Evolutionary conservation across 768 basidiomycete species (phyloP).

Genomic region (Symmetrospora coprosmae): DNA sequence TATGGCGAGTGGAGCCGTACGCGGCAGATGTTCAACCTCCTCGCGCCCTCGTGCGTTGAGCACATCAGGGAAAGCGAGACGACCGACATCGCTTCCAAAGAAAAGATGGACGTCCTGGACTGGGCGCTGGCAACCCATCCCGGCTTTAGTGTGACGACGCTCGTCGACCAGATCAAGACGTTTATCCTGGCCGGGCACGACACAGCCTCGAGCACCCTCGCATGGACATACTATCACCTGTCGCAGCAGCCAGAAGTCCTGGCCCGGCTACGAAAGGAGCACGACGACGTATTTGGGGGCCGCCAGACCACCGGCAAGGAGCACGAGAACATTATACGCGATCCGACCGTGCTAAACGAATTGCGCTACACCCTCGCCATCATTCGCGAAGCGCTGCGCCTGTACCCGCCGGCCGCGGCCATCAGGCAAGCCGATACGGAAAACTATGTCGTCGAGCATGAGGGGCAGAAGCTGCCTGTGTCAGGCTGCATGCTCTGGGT

Average conservation of each 20-base stretch:
- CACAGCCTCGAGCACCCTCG: slow-evolving; percentile 10
- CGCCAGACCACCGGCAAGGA: slow-evolving; percentile 1
- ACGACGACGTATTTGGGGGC: slow-evolving; percentile 2
- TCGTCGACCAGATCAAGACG: slow-evolving; percentile 16
- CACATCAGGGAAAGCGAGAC: slow-evolving; percentile 8
- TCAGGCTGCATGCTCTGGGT: slow-evolving; percentile 20
- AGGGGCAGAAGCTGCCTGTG: slow-evolving; percentile 2
- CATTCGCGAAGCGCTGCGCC: slow-evolving; percentile 1
- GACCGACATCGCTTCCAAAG: not conserved
- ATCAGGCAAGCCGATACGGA: slow-evolving; percentile 15
- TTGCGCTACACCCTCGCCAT: slow-evolving; percentile 8
- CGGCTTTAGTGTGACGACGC: slow-evolving; percentile 1
- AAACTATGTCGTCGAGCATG: slow-evolving; percentile 15
- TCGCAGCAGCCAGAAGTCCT: slow-evolving; percentile 2
- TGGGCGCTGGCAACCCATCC: slow-evolving; percentile 16
- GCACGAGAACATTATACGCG: not conserved
- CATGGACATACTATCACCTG: slow-evolving; percentile 18
- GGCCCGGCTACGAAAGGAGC: not conserved
- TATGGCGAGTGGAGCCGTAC: not conserved
- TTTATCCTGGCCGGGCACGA: slow-evolving; percentile 16
- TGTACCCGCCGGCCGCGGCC: slow-evolving; percentile 14
- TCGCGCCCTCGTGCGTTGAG: not conserved
- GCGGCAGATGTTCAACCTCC: slow-evolving; percentile 8
- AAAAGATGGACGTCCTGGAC: slow-evolving; percentile 17
- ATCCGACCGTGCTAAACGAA: slow-evolving; percentile 10